A percentile compares a stretch with the other conserved stretches of the same genome.
phyloP scores from a whole-genome alignment of 306 rosid species.

The Alnus glutinosa region DNA sequence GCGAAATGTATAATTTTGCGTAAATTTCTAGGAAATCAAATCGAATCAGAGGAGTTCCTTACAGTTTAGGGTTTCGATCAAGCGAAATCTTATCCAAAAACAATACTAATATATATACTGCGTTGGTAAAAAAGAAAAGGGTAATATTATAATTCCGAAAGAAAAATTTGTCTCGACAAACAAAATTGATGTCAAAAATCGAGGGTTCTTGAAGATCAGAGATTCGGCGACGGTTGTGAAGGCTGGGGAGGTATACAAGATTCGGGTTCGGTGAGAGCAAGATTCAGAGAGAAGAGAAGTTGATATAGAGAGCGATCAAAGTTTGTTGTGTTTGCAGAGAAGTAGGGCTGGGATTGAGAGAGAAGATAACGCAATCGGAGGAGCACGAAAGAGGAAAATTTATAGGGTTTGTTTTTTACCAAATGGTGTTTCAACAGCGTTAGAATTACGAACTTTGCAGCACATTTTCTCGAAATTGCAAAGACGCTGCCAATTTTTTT shows the following conservation, averaged over 20 bases:
- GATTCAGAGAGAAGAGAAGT: background rate
- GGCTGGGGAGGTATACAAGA: background rate
- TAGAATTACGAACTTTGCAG: background rate
- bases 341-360: constrained; percentile 41
- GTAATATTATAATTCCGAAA: background rate
- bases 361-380: constrained; percentile 36
- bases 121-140: background rate
- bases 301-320: background rate
- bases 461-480: background rate
- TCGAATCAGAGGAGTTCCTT: background rate
- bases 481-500: background rate
- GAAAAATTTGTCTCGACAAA: background rate
- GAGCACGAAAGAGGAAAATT: constrained; percentile 22
- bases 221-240: constrained; percentile 9
- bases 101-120: background rate
- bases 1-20: background rate
- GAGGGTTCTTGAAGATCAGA: constrained; percentile 35
- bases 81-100: background rate
- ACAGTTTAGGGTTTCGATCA: constrained; percentile 1
- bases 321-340: constrained; percentile 26
- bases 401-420: constrained; percentile 27
- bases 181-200: background rate
- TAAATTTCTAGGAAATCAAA: background rate
- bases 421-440: constrained; percentile 8
- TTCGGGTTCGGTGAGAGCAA: constrained; percentile 11